A percentile compares a stretch with the other conserved stretches of the same genome.
Conservation (phyloP, 495 filamentous ascomycete species). For the Penicillium bialowiezense region DNA sequence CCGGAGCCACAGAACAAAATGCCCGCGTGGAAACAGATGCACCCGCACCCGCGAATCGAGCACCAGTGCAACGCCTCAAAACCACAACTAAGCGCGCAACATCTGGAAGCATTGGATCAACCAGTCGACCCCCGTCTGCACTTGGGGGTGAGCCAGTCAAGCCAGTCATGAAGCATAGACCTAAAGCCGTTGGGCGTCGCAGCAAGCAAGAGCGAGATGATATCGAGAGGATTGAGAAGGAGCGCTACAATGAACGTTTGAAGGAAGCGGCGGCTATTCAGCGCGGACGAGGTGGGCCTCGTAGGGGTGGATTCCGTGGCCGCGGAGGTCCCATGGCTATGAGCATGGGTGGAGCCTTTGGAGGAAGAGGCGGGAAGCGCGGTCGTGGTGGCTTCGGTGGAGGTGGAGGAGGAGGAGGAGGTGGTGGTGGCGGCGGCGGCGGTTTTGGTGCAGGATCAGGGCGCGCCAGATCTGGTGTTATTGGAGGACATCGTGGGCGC, state of each 20-base stretch:
- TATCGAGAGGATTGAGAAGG: constrained; percentile 45
- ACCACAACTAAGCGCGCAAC: constrained; percentile 40
- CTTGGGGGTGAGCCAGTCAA: constrained; percentile 29
- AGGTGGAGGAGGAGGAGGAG: constrained; percentile 24
- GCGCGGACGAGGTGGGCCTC: constrained; percentile 30
- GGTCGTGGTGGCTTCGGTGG: constrained; percentile 15
- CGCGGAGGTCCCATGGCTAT: constrained; percentile 33
- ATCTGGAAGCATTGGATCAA: constrained; percentile 36
- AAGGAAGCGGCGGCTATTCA: constrained; percentile 43
- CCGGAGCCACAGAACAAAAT: constrained; percentile 15
- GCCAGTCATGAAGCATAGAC: constrained; percentile 47
- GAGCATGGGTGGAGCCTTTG: constrained; percentile 32
- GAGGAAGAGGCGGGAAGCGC: constrained; percentile 23
- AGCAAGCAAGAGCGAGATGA: constrained; percentile 54
- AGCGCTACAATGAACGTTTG: constrained; percentile 43
- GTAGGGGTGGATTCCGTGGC: constrained; percentile 28
- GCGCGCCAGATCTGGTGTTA: constrained; percentile 28
- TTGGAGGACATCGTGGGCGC: constrained; percentile 14
- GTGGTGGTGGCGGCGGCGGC: constrained; percentile 21
- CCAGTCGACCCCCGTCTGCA: constrained; percentile 21
- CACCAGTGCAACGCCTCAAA: constrained; percentile 43
- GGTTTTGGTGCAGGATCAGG: constrained; percentile 23
- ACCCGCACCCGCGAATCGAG: constrained; percentile 21
- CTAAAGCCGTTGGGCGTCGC: constrained; percentile 43
- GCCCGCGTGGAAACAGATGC: constrained; percentile 1